phyloP scores from a whole-genome alignment of 257 asterid species.

The Thymus mandschuricus region DNA sequence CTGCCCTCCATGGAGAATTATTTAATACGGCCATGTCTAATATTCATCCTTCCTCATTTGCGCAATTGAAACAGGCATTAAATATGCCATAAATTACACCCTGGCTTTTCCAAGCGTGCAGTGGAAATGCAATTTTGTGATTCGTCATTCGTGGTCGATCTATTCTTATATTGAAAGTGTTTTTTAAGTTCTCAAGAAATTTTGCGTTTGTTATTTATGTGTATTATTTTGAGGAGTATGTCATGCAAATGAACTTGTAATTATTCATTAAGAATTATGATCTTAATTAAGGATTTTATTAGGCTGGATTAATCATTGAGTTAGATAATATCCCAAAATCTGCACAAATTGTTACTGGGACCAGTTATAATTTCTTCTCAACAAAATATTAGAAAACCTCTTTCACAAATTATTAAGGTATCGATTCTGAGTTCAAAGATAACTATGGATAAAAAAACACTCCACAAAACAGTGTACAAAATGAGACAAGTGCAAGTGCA shows the following conservation, averaged over 20 bases:
- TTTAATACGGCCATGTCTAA: slow-evolving; percentile 76
- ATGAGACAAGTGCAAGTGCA: background rate
- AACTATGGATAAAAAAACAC: slow-evolving; percentile 27
- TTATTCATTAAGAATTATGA: no score
- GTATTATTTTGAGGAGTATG: no score
- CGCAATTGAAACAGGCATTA: slow-evolving; percentile 83
- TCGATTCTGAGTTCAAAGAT: background rate
- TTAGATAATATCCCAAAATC: no score
- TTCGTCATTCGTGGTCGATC: slow-evolving; percentile 27
- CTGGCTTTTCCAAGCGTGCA: slow-evolving; percentile 21
- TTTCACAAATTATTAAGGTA: background rate
- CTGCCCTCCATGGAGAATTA: slow-evolving; percentile 84
- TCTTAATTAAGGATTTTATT: no score
- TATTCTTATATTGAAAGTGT: background rate
- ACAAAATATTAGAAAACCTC: no score
- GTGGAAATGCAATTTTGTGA: slow-evolving; percentile 33
- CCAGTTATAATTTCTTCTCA: background rate
- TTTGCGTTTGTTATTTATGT: no score
- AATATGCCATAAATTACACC: slow-evolving; percentile 65
- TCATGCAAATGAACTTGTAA: no score
- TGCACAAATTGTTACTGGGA: no score
- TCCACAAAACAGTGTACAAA: slow-evolving; percentile 30
- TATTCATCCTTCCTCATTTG: slow-evolving; percentile 83
- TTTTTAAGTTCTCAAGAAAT: no score
- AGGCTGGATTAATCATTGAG: no score